Percentiles rank a stretch among this genome's conserved stretches.
phyloP scores from a whole-genome alignment of 2,329 filamentous ascomycete species.

The Talaromyces sp. region DNA sequence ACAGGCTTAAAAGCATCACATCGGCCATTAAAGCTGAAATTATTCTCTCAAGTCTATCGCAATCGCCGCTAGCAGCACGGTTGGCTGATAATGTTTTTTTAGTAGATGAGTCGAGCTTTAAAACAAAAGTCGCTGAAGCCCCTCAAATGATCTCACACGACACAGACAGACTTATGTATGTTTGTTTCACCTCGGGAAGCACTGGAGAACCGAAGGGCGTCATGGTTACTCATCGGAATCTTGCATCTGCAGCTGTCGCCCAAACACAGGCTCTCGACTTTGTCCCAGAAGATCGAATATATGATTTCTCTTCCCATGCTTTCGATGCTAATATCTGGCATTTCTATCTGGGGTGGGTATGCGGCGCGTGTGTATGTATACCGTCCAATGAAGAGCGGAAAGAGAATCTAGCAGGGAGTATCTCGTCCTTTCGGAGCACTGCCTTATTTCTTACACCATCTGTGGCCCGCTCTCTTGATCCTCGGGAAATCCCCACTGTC shows the following conservation, averaged over 20 bases:
- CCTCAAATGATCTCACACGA: background rate
- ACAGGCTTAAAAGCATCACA: background rate
- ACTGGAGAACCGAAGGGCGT: conserved; percentile 13
- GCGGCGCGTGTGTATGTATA: conserved; percentile 5
- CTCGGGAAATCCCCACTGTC: conserved; percentile 26
- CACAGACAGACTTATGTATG: background rate
- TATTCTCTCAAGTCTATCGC: background rate
- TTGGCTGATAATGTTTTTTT: background rate
- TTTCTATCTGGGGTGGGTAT: background rate
- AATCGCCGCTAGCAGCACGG: background rate
- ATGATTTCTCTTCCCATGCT: conserved; percentile 51
- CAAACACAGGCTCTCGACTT: conserved; percentile 47
- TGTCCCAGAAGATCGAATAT: conserved; percentile 53
- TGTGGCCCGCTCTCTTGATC: conserved; percentile 49
- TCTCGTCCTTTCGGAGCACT: conserved; percentile 51
- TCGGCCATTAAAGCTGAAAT: background rate
- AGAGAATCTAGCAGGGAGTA: conserved; percentile 28
- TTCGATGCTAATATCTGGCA: conserved; percentile 36
- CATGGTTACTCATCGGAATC: conserved; percentile 29
- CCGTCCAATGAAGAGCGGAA: conserved; percentile 49
- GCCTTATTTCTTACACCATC: conserved; percentile 60
- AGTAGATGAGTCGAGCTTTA: background rate
- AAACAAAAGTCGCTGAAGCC: background rate
- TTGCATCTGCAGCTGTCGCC: conserved; percentile 50
- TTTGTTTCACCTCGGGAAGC: conserved; percentile 14